phyloP scores from a whole-genome alignment of 768 basidiomycete species.

The Hysterangium stoloniferum region DNA sequence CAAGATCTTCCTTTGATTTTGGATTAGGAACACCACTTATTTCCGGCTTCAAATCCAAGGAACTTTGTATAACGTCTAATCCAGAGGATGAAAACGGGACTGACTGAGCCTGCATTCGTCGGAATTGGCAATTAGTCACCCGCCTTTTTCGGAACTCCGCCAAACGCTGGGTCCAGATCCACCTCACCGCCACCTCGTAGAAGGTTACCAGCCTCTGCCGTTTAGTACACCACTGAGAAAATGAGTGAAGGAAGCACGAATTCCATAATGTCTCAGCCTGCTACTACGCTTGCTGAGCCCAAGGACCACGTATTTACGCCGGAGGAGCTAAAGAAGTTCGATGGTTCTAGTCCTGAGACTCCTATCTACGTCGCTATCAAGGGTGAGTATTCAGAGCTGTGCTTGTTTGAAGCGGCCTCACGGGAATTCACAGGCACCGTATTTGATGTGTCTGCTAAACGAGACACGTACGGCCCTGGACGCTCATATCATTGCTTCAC shows the following conservation, averaged over 20 bases:
- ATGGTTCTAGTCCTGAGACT: conserved; percentile 55
- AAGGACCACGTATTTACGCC: conserved; percentile 73
- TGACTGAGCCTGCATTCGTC: conserved; percentile 2
- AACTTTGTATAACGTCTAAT: conserved; percentile 54
- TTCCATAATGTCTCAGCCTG: conserved; percentile 63
- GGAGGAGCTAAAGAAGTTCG: conserved; percentile 57
- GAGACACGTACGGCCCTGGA: conserved; percentile 83
- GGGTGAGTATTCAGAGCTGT: conserved; percentile 37
- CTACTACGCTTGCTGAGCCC: conserved; percentile 55
- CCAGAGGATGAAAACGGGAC: conserved; percentile 46
- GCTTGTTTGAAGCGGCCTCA: conserved; percentile 4
- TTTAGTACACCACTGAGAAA: not conserved
- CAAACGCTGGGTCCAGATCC: too few relatives aligned
- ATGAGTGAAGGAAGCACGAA: not conserved
- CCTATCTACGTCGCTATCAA: conserved; percentile 94
- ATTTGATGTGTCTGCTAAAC: conserved; percentile 83
- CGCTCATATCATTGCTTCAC: conserved; percentile 79
- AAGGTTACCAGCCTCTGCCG: not conserved
- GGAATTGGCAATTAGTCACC: too few relatives aligned
- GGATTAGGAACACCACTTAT: conserved; percentile 25
- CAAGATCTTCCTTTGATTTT: conserved; percentile 21
- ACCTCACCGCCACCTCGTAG: too few relatives aligned
- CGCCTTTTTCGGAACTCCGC: too few relatives aligned
- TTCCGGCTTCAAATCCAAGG: conserved; percentile 40
- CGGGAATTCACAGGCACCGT: conserved; percentile 52